phyloP scores from a whole-genome alignment of 306 rosid genomes.

The Castanospermum australe region DNA sequence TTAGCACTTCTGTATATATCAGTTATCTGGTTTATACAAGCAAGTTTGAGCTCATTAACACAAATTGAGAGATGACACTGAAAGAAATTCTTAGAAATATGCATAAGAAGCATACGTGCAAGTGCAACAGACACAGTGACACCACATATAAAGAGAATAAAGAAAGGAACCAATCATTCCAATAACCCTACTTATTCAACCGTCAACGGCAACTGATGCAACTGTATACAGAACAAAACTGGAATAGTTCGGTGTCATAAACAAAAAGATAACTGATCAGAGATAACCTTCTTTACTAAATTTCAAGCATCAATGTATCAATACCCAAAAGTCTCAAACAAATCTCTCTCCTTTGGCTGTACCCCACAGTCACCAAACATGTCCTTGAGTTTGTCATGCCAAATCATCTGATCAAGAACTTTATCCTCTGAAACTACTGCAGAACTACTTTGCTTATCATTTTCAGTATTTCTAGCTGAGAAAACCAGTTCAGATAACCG shows the following conservation, averaged over 20 bases:
- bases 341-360: slow-evolving; percentile 19
- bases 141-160: not conserved
- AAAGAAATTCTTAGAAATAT: not conserved
- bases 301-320: not conserved
- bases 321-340: not conserved
- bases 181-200: not conserved
- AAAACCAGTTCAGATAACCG: slow-evolving; percentile 38
- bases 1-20: not conserved
- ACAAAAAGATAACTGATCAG: not conserved
- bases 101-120: not conserved
- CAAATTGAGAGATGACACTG: not conserved
- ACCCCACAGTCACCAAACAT: slow-evolving; percentile 18
- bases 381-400: slow-evolving; percentile 31
- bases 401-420: slow-evolving; percentile 28
- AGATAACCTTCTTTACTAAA: not conserved
- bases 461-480: not conserved
- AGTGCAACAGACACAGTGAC: not conserved
- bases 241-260: not conserved
- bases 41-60: not conserved
- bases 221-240: not conserved
- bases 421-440: slow-evolving; percentile 11
- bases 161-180: not conserved
- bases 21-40: not conserved
- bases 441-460: not conserved
- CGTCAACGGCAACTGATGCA: not conserved